Conservation (phyloP, 768 basidiomycete species). For the Phylloporus sp. region DNA sequence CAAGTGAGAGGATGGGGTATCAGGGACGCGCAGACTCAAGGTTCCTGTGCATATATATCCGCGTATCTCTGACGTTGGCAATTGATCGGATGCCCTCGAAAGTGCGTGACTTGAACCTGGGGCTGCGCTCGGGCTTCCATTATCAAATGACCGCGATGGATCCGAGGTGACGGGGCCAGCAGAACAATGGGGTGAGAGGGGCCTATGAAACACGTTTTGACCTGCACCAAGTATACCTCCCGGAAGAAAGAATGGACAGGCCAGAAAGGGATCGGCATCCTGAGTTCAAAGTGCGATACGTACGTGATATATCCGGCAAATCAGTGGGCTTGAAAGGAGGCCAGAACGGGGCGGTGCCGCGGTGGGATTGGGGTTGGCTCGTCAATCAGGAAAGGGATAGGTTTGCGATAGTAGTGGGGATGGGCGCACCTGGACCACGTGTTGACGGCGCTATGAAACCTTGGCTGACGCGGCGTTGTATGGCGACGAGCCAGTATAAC, state of each 20-base stretch:
- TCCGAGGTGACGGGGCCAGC: conserved; percentile 18
- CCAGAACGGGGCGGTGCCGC: conserved; percentile 25
- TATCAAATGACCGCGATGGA: conserved; percentile 32
- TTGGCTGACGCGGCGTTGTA: conserved; percentile 30
- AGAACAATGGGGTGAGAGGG: conserved; percentile 25
- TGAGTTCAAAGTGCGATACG: conserved; percentile 13
- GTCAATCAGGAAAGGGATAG: conserved; percentile 22
- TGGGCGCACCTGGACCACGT: conserved; percentile 31
- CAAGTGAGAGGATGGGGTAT: conserved; percentile 23
- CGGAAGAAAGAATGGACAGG: conserved; percentile 24
- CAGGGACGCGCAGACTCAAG: conserved; percentile 24
- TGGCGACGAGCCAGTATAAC: conserved; percentile 24
- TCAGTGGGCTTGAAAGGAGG: conserved; percentile 20
- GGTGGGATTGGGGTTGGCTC: conserved; percentile 11
- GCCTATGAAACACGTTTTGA: conserved; percentile 32
- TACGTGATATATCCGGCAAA: conserved; percentile 32
- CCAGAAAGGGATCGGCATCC: conserved; percentile 21
- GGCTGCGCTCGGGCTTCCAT: conserved; percentile 31
- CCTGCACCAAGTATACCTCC: conserved; percentile 13
- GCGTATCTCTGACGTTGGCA: conserved; percentile 29
- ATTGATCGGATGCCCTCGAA: conserved; percentile 31
- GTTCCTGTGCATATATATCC: conserved; percentile 30
- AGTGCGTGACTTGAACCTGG: conserved; percentile 23
- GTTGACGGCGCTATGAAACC: conserved; percentile 34
- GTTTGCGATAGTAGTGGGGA: conserved; percentile 20